These are phyloP conservation scores for Yarrowia bubula DNA, from an alignment of 805 yeast genomes.

Conservation along the genomic window DNA sequence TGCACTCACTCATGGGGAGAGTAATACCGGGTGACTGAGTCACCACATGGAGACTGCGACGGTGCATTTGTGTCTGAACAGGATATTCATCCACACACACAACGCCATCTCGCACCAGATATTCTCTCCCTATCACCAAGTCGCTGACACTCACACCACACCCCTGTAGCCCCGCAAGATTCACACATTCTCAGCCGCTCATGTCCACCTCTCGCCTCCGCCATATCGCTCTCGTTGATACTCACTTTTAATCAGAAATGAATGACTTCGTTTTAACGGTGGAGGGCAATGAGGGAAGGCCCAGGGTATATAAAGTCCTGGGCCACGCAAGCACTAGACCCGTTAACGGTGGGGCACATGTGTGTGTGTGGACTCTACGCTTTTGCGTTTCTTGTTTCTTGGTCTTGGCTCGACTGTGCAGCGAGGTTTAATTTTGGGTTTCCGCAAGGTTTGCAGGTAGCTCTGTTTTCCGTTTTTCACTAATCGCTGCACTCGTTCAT, in stretches of 20 bases:
- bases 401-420: neutral
- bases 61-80: neutral
- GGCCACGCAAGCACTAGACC: neutral
- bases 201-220: neutral
- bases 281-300: neutral
- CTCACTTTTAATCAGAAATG: conserved; percentile 26
- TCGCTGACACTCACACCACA: neutral
- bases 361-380: neutral
- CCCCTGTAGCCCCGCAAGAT: neutral
- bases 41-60: no score
- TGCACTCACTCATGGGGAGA: no score
- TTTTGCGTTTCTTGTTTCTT: neutral
- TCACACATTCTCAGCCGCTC: neutral
- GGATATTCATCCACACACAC: no score
- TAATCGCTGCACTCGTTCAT: neutral
- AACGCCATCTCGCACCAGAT: no score
- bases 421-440: neutral
- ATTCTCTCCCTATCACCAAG: neutral
- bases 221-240: neutral
- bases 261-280: conserved; percentile 26
- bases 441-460: neutral
- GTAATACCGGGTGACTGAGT: no score
- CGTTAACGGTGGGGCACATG: conserved; percentile 23
- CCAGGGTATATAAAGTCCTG: neutral
- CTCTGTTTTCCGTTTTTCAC: neutral